These are phyloP conservation scores for Phylloporus sp. DNA, from an alignment of 768 basidiomycete species.

Conservation along the genomic window DNA sequence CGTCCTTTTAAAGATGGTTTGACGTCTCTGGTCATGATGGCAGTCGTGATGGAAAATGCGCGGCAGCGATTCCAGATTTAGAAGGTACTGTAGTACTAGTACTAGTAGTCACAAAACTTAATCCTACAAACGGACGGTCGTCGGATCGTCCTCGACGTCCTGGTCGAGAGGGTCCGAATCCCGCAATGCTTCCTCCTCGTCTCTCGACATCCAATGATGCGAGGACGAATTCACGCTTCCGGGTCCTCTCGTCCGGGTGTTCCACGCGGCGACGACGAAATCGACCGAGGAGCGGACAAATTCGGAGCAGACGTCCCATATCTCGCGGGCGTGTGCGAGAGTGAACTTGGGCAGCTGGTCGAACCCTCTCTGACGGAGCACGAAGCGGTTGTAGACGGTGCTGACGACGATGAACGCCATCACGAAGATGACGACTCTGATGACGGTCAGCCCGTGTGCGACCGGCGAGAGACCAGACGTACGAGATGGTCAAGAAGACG, in stretches of 20 bases:
- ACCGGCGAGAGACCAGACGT: conserved; percentile 26
- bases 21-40: conserved; percentile 16
- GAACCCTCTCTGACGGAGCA: conserved; percentile 63
- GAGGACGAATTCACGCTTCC: conserved; percentile 20
- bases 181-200: conserved; percentile 27
- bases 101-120: too few species aligned
- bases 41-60: conserved; percentile 8
- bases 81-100: too few species aligned
- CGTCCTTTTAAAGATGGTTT: conserved; percentile 13
- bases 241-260: conserved; percentile 14
- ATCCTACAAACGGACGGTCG: conserved; percentile 11
- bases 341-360: conserved; percentile 70
- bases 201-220: conserved; percentile 31
- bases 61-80: conserved; percentile 13
- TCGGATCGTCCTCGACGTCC: neutral
- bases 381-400: conserved; percentile 73
- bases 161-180: conserved; percentile 22
- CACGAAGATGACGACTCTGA: conserved; percentile 51
- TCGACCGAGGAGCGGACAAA: conserved; percentile 13
- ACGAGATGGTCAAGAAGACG: conserved; percentile 56
- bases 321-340: conserved; percentile 20
- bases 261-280: conserved; percentile 8
- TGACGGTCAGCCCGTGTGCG: neutral
- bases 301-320: conserved; percentile 19
- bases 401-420: conserved; percentile 64